Conservation (phyloP, 805 yeast genomes). For the Saccharomycopsis malanga region DNA sequence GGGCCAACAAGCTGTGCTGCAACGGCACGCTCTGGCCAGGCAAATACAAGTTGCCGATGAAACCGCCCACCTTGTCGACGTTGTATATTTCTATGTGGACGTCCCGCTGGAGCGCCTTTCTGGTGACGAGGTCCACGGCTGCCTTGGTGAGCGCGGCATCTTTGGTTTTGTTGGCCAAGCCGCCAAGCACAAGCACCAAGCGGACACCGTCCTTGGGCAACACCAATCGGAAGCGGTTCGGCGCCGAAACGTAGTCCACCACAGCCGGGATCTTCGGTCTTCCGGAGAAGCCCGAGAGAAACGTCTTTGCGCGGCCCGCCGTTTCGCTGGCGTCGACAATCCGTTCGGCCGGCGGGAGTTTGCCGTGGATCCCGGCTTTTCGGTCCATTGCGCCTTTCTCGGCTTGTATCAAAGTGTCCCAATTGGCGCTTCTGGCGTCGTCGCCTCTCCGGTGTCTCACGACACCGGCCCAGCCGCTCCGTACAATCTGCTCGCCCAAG, state of each 20-base stretch:
- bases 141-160: conserved; percentile 36
- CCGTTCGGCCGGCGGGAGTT: conserved; percentile 50
- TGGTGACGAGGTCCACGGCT: conserved; percentile 48
- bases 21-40: conserved; percentile 47
- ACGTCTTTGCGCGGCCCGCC: conserved; percentile 63
- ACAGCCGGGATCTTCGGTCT: conserved; percentile 58
- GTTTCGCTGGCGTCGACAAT: conserved; percentile 76
- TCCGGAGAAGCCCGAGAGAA: conserved; percentile 59
- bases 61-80: conserved; percentile 73
- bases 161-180: conserved; percentile 41
- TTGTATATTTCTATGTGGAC: conserved; percentile 63
- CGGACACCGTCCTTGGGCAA: conserved; percentile 68
- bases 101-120: conserved; percentile 60
- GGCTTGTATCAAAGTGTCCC: conserved; percentile 70
- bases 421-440: conserved; percentile 58
- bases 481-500: conserved; percentile 53
- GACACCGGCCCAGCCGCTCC: conserved; percentile 69
- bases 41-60: conserved; percentile 61
- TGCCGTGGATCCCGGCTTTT: conserved; percentile 57
- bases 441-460: conserved; percentile 71
- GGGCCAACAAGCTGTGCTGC: conserved; percentile 48
- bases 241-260: conserved; percentile 67
- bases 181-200: conserved; percentile 69
- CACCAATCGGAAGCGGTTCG: conserved; percentile 56
- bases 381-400: conserved; percentile 52